phyloP scores from a whole-genome alignment of 306 rosid species.

The Lotus japonicus region DNA sequence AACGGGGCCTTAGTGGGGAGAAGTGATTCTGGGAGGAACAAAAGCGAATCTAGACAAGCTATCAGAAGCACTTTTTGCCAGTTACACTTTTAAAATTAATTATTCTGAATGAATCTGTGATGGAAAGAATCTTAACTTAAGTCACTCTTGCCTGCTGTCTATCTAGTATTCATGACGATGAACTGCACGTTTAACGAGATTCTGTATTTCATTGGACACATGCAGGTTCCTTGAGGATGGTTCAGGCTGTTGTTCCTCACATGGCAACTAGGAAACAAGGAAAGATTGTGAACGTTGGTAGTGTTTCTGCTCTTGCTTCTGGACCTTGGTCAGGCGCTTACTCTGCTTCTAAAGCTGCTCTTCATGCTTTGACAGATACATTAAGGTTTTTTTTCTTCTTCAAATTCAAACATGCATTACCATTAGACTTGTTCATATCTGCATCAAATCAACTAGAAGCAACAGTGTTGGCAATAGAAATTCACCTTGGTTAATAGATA shows the following conservation, averaged over 20 bases:
- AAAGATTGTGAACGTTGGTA: slow-evolving; percentile 75
- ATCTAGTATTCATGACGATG: background rate
- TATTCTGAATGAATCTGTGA: too few species aligned
- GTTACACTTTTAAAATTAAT: too few species aligned
- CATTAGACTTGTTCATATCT: background rate
- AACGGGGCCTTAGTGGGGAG: too few species aligned
- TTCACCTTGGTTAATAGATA: background rate
- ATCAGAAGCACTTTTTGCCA: too few species aligned
- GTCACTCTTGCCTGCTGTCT: background rate
- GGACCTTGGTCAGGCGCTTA: slow-evolving; percentile 80
- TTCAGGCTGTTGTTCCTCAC: slow-evolving; percentile 85
- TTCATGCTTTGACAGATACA: slow-evolving; percentile 71
- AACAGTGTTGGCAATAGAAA: background rate
- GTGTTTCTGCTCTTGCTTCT: slow-evolving; percentile 63
- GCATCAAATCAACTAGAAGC: background rate
- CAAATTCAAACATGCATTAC: background rate
- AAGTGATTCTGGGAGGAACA: too few species aligned
- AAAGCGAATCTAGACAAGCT: too few species aligned
- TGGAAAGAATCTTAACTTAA: too few species aligned
- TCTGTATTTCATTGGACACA: background rate
- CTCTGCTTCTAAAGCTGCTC: slow-evolving; percentile 74
- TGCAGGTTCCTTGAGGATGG: slow-evolving; percentile 74
- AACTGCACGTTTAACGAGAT: background rate
- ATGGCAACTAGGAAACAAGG: slow-evolving; percentile 71
- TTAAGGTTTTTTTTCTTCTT: slow-evolving; percentile 45